Conservation (phyloP, 2,329 filamentous ascomycete genomes). For the Calonectria leucothoes region DNA sequence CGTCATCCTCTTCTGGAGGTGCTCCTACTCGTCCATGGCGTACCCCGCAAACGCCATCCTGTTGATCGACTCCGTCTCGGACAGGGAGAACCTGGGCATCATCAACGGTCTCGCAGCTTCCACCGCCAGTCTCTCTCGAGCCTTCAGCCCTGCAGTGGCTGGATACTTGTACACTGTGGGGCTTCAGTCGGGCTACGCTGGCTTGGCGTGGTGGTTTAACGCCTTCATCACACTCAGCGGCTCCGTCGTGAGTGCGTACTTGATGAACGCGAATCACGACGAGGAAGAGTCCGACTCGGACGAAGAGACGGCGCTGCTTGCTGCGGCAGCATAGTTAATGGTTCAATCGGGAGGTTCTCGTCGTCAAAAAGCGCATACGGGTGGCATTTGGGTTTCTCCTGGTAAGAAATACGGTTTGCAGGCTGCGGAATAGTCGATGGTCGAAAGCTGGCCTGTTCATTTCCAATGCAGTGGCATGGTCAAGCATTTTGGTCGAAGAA, state of each 20-base stretch:
- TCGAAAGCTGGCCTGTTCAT: background rate
- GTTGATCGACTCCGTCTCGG: slow-evolving; percentile 87
- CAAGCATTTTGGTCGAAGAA: background rate
- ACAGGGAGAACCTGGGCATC: slow-evolving; percentile 84
- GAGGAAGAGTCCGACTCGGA: background rate
- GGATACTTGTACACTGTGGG: slow-evolving; percentile 87
- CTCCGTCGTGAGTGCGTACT: background rate
- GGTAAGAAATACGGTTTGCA: background rate
- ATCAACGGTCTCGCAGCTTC: slow-evolving; percentile 95
- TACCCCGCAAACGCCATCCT: slow-evolving; percentile 93
- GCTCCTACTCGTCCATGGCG: slow-evolving; percentile 89
- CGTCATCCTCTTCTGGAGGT: slow-evolving; percentile 86
- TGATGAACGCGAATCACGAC: background rate
- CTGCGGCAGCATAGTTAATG: background rate
- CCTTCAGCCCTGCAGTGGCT: slow-evolving; percentile 88
- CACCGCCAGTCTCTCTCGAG: slow-evolving; percentile 87
- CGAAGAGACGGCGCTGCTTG: slow-evolving; percentile 15
- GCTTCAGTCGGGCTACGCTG: slow-evolving; percentile 83
- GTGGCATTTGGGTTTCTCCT: background rate
- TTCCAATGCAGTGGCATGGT: background rate
- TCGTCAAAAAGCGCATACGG: background rate
- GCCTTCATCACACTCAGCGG: slow-evolving; percentile 44
- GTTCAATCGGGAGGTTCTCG: background rate
- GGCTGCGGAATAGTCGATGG: background rate
- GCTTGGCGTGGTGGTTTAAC: slow-evolving; percentile 93